Conservation (phyloP, 306 rosid genomes). For the Begonia fuchsioides region DNA sequence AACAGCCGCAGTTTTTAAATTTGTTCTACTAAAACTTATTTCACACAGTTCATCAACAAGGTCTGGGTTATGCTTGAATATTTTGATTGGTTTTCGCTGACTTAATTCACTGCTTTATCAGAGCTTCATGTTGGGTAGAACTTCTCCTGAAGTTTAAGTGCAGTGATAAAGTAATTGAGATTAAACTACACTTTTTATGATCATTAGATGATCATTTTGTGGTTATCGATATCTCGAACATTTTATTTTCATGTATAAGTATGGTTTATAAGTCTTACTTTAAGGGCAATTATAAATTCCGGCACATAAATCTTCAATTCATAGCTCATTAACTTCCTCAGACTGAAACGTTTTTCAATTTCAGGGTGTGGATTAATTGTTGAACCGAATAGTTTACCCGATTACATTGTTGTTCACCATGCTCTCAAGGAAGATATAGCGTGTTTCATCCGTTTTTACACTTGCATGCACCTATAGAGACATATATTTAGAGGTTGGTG, state of each 20-base stretch:
- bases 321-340: too few relatives aligned
- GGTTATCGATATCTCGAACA: background rate
- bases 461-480: background rate
- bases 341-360: too few relatives aligned
- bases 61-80: background rate
- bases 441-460: background rate
- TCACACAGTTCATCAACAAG: too few relatives aligned
- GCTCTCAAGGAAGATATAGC: too few relatives aligned
- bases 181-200: constrained; percentile 1
- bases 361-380: background rate
- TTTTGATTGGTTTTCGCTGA: too few relatives aligned
- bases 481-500: background rate
- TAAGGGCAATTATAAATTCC: background rate
- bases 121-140: constrained; percentile 12
- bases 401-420: background rate
- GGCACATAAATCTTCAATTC: too few relatives aligned
- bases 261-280: background rate
- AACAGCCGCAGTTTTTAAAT: too few relatives aligned
- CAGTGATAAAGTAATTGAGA: constrained; percentile 12
- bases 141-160: constrained; percentile 8
- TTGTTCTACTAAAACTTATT: too few relatives aligned
- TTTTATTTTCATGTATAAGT: too few relatives aligned
- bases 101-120: constrained; percentile 9
- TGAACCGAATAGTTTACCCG: background rate
- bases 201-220: constrained; percentile 5